A percentile compares a stretch with the other conserved stretches of the same genome.
phyloP scores from a whole-genome alignment of 1,284 basidiomycete genomes.

The Ceratobasidium theobromae region DNA sequence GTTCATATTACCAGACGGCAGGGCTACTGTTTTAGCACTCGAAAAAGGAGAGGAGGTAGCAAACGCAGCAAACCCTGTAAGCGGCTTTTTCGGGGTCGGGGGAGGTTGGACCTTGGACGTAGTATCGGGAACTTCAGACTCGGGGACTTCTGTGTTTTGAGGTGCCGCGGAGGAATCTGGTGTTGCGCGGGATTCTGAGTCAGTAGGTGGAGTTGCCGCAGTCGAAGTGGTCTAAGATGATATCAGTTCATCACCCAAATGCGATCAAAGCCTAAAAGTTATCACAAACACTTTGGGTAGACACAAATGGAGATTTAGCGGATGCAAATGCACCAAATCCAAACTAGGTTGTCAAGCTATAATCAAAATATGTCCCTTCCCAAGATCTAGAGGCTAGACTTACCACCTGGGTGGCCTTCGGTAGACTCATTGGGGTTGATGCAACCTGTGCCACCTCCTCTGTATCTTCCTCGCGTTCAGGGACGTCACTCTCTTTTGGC shows the following conservation, averaged over 20 bases:
- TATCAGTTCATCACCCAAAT: background rate
- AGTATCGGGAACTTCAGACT: background rate
- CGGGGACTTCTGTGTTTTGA: background rate
- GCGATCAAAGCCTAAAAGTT: background rate
- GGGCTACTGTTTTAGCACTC: background rate
- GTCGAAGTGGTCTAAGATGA: background rate
- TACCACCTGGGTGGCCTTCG: background rate
- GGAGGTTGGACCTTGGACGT: background rate
- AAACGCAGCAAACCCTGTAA: slow-evolving; percentile 8
- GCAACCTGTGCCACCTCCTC: background rate
- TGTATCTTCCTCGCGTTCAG: slow-evolving; percentile 10
- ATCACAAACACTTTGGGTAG: background rate
- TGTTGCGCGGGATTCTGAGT: background rate
- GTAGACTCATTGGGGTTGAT: background rate
- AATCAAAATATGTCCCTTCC: background rate
- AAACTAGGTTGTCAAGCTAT: background rate
- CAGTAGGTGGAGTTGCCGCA: background rate
- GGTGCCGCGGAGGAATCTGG: background rate
- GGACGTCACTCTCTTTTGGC: slow-evolving; percentile 23
- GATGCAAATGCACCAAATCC: slow-evolving; percentile 24
- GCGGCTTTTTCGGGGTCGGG: background rate
- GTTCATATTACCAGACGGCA: background rate
- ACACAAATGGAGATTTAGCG: slow-evolving; percentile 10
- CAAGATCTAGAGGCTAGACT: background rate
- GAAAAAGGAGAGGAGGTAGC: background rate